A percentile compares a stretch with the other conserved stretches of the same genome.
Evolutionary conservation across 108 stramenopile genomes (phyloP).

Genomic region (Cyclotella distinguenda): DNA sequence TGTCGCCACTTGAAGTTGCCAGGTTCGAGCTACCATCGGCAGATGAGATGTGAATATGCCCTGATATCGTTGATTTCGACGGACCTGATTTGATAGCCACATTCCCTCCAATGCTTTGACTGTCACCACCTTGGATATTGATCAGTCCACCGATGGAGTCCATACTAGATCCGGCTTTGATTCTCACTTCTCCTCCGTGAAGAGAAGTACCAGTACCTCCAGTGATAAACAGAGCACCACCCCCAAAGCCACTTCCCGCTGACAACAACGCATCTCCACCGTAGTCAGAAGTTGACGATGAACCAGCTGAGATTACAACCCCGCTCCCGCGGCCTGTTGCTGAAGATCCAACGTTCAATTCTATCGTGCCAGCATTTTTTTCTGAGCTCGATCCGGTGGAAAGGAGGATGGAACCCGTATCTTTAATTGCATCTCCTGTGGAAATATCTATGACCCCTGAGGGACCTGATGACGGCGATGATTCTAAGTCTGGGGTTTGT

Average conservation of each 20-base stretch:
- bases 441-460: slow-evolving; percentile 11
- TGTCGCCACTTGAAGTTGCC: slow-evolving; percentile 7
- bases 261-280: slow-evolving; percentile 6
- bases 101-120: slow-evolving; percentile 9
- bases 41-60: slow-evolving; percentile 5
- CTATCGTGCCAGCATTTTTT: slow-evolving; percentile 6
- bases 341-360: slow-evolving; percentile 3
- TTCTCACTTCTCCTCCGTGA: too few species aligned
- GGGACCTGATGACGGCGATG: too few species aligned
- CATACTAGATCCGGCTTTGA: slow-evolving; percentile 1
- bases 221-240: too few species aligned
- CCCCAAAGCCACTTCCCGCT: background rate
- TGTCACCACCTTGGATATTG: background rate
- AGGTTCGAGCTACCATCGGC: slow-evolving; percentile 17
- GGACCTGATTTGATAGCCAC: slow-evolving; percentile 11
- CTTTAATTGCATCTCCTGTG: slow-evolving; percentile 7
- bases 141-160: background rate
- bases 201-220: too few species aligned
- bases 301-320: slow-evolving; percentile 2
- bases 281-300: slow-evolving; percentile 2
- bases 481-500: slow-evolving; percentile 11
- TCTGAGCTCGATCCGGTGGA: background rate
- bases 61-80: background rate
- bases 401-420: slow-evolving; percentile 7
- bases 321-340: background rate